Conservation (phyloP, 345 rosid species). For the Isatis tinctoria region DNA sequence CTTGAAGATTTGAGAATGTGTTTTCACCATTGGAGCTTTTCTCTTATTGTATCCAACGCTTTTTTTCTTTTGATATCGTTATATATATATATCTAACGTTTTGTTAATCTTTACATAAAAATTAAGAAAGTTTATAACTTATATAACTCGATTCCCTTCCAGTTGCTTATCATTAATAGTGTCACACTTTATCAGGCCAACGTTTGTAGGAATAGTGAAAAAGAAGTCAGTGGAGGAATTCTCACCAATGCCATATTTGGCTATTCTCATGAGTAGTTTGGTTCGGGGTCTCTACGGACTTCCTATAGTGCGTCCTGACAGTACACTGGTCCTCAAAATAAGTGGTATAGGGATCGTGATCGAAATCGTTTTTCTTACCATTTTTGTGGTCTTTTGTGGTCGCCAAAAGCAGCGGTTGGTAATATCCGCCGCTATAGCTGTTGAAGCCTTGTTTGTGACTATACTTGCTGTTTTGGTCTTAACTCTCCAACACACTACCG, state of each 20-base stretch:
- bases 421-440: constrained; percentile 9
- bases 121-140: no score
- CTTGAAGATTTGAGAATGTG: no score
- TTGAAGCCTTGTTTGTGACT: constrained; percentile 39
- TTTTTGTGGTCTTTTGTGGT: constrained; percentile 40
- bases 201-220: constrained; percentile 58
- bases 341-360: constrained; percentile 54
- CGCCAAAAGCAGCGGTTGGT: constrained; percentile 37
- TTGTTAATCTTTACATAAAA: no score
- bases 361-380: constrained; percentile 43
- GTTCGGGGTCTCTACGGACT: constrained; percentile 68
- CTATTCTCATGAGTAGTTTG: constrained; percentile 38
- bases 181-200: constrained; percentile 45
- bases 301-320: constrained; percentile 61
- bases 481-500: constrained; percentile 37
- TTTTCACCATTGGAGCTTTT: no score
- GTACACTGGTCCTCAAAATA: constrained; percentile 59
- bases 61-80: no score
- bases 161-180: not conserved
- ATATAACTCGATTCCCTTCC: no score
- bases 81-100: no score
- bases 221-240: constrained; percentile 67
- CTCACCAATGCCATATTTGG: constrained; percentile 59
- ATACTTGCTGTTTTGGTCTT: constrained; percentile 33
- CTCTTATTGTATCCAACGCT: no score